Percentiles rank a stretch among this genome's conserved stretches.
Evolutionary conservation across 768 basidiomycete genomes (phyloP).

Genomic region (Chalciporus piperatus): DNA sequence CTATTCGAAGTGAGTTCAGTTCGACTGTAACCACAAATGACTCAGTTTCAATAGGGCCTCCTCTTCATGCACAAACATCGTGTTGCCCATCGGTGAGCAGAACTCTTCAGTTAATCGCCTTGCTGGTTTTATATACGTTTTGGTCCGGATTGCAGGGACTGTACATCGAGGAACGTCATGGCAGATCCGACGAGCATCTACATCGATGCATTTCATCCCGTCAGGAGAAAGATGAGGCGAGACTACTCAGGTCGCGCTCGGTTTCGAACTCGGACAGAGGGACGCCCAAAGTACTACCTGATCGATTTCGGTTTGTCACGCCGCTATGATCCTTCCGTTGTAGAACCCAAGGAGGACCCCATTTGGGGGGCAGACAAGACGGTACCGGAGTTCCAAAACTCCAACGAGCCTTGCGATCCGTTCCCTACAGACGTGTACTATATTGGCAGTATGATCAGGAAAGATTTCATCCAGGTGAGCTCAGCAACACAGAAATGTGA

Average conservation of each 20-base stretch:
- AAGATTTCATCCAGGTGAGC: conserved; percentile 29
- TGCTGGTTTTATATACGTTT: too few species aligned
- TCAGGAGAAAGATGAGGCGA: not conserved
- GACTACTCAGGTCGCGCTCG: not conserved
- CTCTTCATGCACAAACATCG: conserved; percentile 20
- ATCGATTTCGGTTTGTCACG: conserved; percentile 34
- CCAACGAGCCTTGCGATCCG: conserved; percentile 27
- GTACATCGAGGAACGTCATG: conserved; percentile 28
- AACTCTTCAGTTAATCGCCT: not conserved
- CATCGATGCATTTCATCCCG: conserved; percentile 13
- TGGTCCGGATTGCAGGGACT: too few species aligned
- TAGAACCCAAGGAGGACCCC: conserved; percentile 23
- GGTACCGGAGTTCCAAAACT: conserved; percentile 34
- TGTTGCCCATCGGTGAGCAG: conserved; percentile 9
- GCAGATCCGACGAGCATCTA: conserved; percentile 23
- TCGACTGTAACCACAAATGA: not conserved
- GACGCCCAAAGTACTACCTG: conserved; percentile 6
- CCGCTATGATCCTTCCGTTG: conserved; percentile 19
- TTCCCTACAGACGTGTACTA: conserved; percentile 43
- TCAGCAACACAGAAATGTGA: not conserved
- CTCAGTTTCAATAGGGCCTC: conserved; percentile 14
- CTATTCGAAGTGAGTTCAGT: conserved; percentile 24
- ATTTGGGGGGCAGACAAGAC: conserved; percentile 40
- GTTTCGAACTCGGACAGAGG: conserved; percentile 22
- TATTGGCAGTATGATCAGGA: conserved; percentile 35